phyloP scores from a whole-genome alignment of 176 grass and related monocot genomes.

The Triticum aestivum region IWGSC_CS_RefSeq_v2.1 NC_057801.1:111260488-111260987 shows the following conservation, averaged over 20 bases:
- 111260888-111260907: background rate
- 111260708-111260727: background rate
- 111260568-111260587: background rate
- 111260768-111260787: background rate
- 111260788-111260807: background rate
- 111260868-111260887: background rate
- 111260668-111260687: background rate
- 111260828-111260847: no score
- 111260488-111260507: background rate
- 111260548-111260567: background rate
- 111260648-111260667: background rate
- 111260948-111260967: conserved; percentile 1
- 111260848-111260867: no score
- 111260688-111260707: background rate
- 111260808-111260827: background rate
- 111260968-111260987: background rate
- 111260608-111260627: background rate
- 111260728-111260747: background rate
- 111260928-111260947: background rate
- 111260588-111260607: background rate
- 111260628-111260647: background rate
- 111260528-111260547: background rate
- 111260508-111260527: background rate
- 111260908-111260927: background rate
- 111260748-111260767: background rate